These are phyloP conservation scores for Cicer cuneatum DNA, from an alignment of 306 rosid species.

Conservation along the genomic window DNA sequence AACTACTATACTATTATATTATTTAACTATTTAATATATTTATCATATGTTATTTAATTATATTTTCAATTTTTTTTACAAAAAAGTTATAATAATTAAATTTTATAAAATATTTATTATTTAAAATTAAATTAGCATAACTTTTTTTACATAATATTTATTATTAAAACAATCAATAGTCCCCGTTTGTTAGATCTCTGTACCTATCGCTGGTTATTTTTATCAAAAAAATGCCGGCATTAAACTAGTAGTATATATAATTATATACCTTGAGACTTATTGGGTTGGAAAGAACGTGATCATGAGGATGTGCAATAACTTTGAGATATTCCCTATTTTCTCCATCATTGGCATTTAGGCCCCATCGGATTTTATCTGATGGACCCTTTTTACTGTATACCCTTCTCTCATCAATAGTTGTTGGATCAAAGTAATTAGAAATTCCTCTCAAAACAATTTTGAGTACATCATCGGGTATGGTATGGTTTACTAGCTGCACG, in stretches of 20 bases:
- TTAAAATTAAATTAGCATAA: too few species aligned
- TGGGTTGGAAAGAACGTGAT: slow-evolving; percentile 47
- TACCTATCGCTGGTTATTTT: too few species aligned
- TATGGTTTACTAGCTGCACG: slow-evolving; percentile 57
- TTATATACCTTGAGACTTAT: slow-evolving; percentile 47
- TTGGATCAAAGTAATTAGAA: slow-evolving; percentile 51
- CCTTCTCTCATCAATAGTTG: slow-evolving; percentile 45
- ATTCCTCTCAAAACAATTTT: slow-evolving; percentile 43
- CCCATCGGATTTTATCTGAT: slow-evolving; percentile 50
- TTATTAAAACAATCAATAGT: too few species aligned
- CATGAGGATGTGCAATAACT: slow-evolving; percentile 51
- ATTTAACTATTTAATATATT: too few species aligned
- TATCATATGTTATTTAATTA: too few species aligned
- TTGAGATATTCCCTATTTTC: slow-evolving; percentile 65
- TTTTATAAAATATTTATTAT: too few species aligned
- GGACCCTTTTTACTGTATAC: slow-evolving; percentile 29
- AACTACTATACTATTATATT: too few species aligned
- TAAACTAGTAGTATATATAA: neutral
- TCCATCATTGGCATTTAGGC: slow-evolving; percentile 25
- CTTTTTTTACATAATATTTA: too few species aligned
- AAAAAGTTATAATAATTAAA: too few species aligned
- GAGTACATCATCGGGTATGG: slow-evolving; percentile 41
- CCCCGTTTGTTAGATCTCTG: too few species aligned
- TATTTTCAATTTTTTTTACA: too few species aligned
- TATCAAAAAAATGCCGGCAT: too few species aligned